Evolutionary conservation across 192 early-diverging fungal species (phyloP).

Genomic region (Podila verticillata): DNA sequence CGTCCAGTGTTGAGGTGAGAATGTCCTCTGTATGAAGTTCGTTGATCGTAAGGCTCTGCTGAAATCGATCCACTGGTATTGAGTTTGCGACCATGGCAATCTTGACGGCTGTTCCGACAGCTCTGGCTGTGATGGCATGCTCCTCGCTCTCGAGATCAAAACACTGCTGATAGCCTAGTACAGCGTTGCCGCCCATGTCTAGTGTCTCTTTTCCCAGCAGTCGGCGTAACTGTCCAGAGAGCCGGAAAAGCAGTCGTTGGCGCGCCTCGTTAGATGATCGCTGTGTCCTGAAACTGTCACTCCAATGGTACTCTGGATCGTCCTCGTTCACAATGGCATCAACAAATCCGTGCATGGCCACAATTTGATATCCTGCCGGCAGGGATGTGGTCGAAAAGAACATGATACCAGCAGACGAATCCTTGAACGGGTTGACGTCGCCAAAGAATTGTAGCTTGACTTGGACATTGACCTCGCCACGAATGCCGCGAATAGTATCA

Average conservation of each 20-base stretch:
- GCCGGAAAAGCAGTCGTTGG: conserved; percentile 72
- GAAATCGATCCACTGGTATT: conserved; percentile 9
- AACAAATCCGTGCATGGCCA: conserved; percentile 77
- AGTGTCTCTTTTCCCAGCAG: conserved; percentile 79
- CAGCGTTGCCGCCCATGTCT: conserved; percentile 79
- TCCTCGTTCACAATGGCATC: conserved; percentile 71
- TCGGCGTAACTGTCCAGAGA: conserved; percentile 74
- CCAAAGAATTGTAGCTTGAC: conserved; percentile 84
- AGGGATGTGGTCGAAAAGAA: conserved; percentile 72
- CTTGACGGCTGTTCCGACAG: conserved; percentile 79
- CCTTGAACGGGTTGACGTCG: conserved; percentile 84
- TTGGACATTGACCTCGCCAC: conserved; percentile 79
- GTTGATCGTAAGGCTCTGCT: conserved; percentile 20
- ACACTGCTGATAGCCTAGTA: conserved; percentile 76
- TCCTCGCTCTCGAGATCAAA: conserved; percentile 83
- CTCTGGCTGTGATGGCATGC: conserved; percentile 75
- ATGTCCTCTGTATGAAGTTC: conserved; percentile 38
- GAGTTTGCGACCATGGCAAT: conserved; percentile 51
- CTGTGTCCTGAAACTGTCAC: conserved; percentile 82
- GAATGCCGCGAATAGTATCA: conserved; percentile 75
- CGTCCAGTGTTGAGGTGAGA: conserved; percentile 18
- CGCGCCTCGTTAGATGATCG: conserved; percentile 82
- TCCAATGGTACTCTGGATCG: conserved; percentile 88
- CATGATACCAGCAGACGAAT: conserved; percentile 70
- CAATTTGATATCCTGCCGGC: conserved; percentile 63